Evolutionary conservation across 2,329 filamentous ascomycete genomes (phyloP).

Genomic region (Dothistroma pini): DNA sequence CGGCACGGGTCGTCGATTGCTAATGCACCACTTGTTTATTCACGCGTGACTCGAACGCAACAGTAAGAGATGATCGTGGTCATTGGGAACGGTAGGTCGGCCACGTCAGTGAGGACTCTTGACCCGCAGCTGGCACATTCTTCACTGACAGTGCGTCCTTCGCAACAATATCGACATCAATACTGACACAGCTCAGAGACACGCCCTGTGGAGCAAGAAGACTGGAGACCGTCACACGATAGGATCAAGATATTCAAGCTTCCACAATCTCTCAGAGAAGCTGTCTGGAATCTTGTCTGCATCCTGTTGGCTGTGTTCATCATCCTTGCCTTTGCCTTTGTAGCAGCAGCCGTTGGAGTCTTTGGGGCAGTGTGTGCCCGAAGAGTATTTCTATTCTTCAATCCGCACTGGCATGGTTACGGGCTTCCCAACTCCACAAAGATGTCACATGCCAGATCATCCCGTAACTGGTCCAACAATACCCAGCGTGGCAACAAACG

Average conservation of each 20-base stretch:
- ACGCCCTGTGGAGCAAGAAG: neutral
- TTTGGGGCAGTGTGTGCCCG: neutral
- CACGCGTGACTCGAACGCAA: too few relatives aligned
- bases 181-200: neutral
- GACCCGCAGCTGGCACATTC: too few relatives aligned
- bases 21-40: too few relatives aligned
- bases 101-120: too few relatives aligned
- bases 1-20: too few relatives aligned
- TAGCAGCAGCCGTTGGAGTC: neutral
- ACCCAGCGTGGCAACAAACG: neutral
- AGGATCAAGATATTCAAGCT: neutral
- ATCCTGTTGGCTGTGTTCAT: neutral
- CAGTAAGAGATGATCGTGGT: too few relatives aligned
- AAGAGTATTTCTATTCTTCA: neutral
- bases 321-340: neutral
- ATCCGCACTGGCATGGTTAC: neutral
- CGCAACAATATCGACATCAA: too few relatives aligned
- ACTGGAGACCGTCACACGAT: neutral
- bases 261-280: neutral
- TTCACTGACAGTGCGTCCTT: too few relatives aligned
- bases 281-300: neutral
- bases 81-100: too few relatives aligned
- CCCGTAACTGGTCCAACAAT: neutral
- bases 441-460: neutral
- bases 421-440: neutral